These are phyloP conservation scores for Metschnikowia aberdeeniae DNA, from an alignment of 805 yeast species.

Conservation along the genomic window DNA sequence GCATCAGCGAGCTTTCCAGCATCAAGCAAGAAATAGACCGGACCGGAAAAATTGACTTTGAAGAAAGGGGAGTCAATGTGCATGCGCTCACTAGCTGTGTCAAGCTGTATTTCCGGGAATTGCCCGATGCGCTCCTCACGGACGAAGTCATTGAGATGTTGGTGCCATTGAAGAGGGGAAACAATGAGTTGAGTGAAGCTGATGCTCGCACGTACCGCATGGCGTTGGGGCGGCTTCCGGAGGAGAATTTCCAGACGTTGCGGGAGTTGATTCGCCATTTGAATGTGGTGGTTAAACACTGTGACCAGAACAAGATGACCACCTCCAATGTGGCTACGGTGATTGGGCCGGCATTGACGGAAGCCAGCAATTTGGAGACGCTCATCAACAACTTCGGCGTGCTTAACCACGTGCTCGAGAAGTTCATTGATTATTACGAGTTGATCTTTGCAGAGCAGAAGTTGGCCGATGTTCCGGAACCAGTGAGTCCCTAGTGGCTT, in stretches of 20 bases:
- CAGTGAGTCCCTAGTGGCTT: not conserved
- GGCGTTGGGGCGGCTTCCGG: slow-evolving; percentile 49
- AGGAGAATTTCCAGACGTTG: slow-evolving; percentile 62
- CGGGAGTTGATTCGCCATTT: slow-evolving; percentile 67
- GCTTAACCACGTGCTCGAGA: slow-evolving; percentile 52
- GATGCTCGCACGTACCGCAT: slow-evolving; percentile 20
- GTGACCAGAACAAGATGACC: slow-evolving; percentile 77
- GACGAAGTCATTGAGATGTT: slow-evolving; percentile 61
- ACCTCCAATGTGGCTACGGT: slow-evolving; percentile 89
- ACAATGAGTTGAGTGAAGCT: slow-evolving; percentile 6
- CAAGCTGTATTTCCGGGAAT: slow-evolving; percentile 75
- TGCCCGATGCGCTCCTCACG: slow-evolving; percentile 80
- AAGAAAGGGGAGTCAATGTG: slow-evolving; percentile 57
- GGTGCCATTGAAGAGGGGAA: slow-evolving; percentile 33
- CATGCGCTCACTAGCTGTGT: slow-evolving; percentile 88
- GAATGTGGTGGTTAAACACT: slow-evolving; percentile 60
- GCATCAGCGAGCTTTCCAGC: slow-evolving; percentile 43
- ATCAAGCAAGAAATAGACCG: slow-evolving; percentile 44
- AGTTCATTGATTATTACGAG: slow-evolving; percentile 43
- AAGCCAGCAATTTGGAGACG: slow-evolving; percentile 47
- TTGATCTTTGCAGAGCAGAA: slow-evolving; percentile 7
- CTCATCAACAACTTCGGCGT: slow-evolving; percentile 49
- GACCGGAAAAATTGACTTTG: slow-evolving; percentile 46
- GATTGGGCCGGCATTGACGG: slow-evolving; percentile 61
- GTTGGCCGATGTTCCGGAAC: not conserved